Base-by-base conservation (phyloP, 1,139 yeast species). In the Magnusiomyces suaveolens region DNA sequence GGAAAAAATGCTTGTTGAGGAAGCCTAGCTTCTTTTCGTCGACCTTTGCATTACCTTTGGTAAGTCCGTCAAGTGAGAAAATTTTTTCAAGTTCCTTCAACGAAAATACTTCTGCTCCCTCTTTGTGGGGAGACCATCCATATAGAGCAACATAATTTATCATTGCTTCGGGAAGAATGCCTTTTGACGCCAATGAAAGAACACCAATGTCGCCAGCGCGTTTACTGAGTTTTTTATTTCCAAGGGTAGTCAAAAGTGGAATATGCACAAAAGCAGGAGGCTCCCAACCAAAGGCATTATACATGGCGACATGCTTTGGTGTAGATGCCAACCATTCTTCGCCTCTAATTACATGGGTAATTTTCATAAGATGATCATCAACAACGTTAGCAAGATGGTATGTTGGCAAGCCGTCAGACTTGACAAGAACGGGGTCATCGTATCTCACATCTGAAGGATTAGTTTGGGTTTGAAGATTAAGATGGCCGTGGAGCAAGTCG, bases 241-340 rank as follows among this genome's bases (percentile, higher is more conserved):
- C 71, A 25, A 76, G 65, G 2, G 89, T 80, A 0, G 97, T 89
- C 57, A 92, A 71, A 43, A 92, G 71, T 0, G 99, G 98, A 50
- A 92, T 85, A 66, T 92, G 99, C n/a, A 85, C 77, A 66, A 81
- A 94, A 33, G 75, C 64, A 0, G 99, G 98, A 0, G 87, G 81
- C 0, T 66, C 62, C 97, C 97, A 90, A 0, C 89, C 92, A 66
- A 92, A 84, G 0, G 97, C 96, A 23, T 77, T 64, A 65, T 92
- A 94, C 56, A 92, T 69, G 0, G 96, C 94, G 50, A 88, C 76
- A 65, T 92, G 99, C 62, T 90, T 92, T 1, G 97, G 96, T 0
- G 98, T 92, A 0, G 97, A 87, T 1, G 96, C 84, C 10, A 92
- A 73, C 99, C 99, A 94, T 68, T 92, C 97, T 66, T 92, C 98